Percentiles rank a stretch among this genome's conserved stretches.
Conservation (phyloP, 805 yeast species). For the Yarrowia keelungensis region DNA sequence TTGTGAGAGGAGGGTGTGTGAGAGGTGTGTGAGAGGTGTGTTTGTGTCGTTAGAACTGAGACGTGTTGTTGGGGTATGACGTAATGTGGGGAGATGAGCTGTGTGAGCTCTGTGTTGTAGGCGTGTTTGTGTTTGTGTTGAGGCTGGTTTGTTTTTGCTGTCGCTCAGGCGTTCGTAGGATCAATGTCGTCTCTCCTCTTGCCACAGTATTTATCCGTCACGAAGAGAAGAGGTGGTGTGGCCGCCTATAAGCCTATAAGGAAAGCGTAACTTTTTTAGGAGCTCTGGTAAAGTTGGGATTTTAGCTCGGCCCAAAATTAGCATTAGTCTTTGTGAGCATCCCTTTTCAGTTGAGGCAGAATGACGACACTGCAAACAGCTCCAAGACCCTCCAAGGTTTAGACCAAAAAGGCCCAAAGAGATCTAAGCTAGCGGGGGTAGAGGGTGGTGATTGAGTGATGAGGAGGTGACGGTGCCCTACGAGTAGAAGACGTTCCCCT, state of each 20-base stretch:
- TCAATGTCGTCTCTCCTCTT: neutral
- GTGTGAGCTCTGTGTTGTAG: neutral
- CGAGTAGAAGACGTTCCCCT: no score
- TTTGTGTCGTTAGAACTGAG: neutral
- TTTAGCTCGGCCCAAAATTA: neutral
- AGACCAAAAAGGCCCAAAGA: slow-evolving; percentile 16
- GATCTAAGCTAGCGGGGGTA: slow-evolving; percentile 24
- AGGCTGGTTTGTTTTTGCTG: neutral
- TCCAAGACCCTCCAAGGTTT: slow-evolving; percentile 13
- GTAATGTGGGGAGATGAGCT: neutral
- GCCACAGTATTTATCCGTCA: slow-evolving; percentile 3
- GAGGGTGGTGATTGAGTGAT: no score
- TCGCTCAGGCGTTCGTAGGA: neutral
- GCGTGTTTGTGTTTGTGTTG: neutral
- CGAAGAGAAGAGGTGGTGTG: slow-evolving; percentile 44
- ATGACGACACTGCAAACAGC: slow-evolving; percentile 37
- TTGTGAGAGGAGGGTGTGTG: neutral
- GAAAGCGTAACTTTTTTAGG: slow-evolving; percentile 33
- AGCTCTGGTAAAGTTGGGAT: neutral
- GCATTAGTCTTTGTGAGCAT: neutral
- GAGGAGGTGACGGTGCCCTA: no score
- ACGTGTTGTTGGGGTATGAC: neutral
- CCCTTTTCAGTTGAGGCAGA: slow-evolving; percentile 38
- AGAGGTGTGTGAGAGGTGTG: neutral
- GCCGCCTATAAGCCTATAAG: slow-evolving; percentile 29